phyloP scores from a whole-genome alignment of 805 yeast species.

The Nakazawaea peltata region DNA sequence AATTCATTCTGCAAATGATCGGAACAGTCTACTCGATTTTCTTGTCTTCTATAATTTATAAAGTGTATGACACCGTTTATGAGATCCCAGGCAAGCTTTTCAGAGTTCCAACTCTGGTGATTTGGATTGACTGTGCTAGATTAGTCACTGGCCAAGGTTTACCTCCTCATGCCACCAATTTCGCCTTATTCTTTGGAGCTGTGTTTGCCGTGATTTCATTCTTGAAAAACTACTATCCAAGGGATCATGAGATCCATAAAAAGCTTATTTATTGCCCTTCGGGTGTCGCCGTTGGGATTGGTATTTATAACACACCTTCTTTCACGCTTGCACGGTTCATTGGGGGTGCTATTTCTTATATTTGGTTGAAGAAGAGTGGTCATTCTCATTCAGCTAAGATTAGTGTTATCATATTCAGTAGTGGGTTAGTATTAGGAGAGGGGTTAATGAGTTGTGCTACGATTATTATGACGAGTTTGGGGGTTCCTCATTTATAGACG shows the following conservation, averaged over 20 bases:
- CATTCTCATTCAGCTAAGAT: constrained; percentile 44
- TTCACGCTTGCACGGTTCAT: constrained; percentile 89
- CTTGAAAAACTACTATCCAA: constrained; percentile 46
- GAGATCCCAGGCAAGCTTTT: constrained; percentile 77
- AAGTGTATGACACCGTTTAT: constrained; percentile 73
- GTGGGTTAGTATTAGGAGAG: constrained; percentile 91
- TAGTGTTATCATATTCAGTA: constrained; percentile 76
- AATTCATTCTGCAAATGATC: constrained; percentile 80
- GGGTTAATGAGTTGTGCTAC: constrained; percentile 81
- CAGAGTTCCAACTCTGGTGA: constrained; percentile 89
- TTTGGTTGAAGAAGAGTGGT: constrained; percentile 38
- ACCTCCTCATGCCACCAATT: constrained; percentile 67
- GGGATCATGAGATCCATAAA: constrained; percentile 28
- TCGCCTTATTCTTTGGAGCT: constrained; percentile 54
- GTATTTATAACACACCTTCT: constrained; percentile 88
- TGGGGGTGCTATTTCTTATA: constrained; percentile 69
- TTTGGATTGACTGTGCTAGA: constrained; percentile 95
- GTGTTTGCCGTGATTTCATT: constrained; percentile 65
- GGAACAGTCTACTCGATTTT: constrained; percentile 84
- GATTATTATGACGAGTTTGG: constrained; percentile 66
- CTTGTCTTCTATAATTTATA: constrained; percentile 75
- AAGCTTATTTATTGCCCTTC: constrained; percentile 64
- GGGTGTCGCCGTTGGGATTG: constrained; percentile 96
- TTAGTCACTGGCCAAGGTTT: constrained; percentile 86
- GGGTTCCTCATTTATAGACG: constrained; percentile 53